A percentile compares a stretch with the other conserved stretches of the same genome.
phyloP scores from a whole-genome alignment of 345 rosid species.

The Psidium friedrichsthalianum region DNA sequence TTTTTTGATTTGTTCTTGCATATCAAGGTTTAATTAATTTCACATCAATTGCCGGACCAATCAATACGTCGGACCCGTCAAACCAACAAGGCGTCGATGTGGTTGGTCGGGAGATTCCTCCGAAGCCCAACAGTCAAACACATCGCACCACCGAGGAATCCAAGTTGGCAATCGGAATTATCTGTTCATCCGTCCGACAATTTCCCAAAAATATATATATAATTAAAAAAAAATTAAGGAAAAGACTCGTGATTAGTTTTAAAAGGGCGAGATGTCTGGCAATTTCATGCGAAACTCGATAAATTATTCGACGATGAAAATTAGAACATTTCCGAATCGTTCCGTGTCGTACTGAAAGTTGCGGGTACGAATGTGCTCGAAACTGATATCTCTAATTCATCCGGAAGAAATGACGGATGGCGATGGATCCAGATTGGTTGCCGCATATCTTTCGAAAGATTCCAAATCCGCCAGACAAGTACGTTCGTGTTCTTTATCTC shows the following conservation, averaged over 20 bases:
- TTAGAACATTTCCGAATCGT: neutral
- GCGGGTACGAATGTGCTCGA: too few species aligned
- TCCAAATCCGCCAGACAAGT: neutral
- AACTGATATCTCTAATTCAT: neutral
- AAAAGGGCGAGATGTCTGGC: neutral
- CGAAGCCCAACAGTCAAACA: neutral
- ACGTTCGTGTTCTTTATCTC: neutral
- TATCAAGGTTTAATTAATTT: neutral
- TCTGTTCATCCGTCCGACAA: neutral
- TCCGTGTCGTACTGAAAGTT: too few species aligned
- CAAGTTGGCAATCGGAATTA: neutral
- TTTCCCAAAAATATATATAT: neutral
- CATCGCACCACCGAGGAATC: neutral
- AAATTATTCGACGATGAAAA: neutral
- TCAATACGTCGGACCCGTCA: neutral
- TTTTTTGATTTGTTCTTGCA: neutral
- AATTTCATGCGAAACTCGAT: neutral
- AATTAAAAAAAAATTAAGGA: neutral
- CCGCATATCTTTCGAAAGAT: neutral
- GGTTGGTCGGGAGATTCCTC: neutral
- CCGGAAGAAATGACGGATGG: neutral
- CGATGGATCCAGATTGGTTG: neutral
- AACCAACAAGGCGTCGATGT: neutral
- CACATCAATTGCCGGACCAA: neutral
- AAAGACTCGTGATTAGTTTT: neutral